Evolutionary conservation across 331 rosid genomes (phyloP), one percentile per base, ranked within the genome.

Genomic region (Prunus yedoensis): DNA sequence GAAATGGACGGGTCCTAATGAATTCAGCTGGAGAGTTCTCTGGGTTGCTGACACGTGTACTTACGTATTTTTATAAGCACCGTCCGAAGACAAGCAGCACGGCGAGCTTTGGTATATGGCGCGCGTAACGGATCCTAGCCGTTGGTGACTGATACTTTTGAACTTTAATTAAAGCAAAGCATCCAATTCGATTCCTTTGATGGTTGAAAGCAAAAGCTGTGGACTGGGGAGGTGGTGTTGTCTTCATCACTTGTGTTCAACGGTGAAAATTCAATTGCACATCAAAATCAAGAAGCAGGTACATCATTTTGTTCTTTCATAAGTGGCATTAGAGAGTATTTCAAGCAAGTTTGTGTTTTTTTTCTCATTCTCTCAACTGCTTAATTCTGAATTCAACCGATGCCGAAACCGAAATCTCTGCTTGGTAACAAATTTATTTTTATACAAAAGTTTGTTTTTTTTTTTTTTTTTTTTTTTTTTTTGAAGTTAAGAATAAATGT

Each of bases 141-240:
- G 66, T 23, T 65, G 47, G 66, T 17, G n/a, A 28, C 8, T 58
- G 43, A 4, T 59, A 58, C 27, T 57, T 61, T 30, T 13, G 13
- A 23, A 27, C 5, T 32, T 15, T 25, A 25, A 9, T 47, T 41
- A 73, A 66, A 15, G 43, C n/a, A 47, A 49, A 49, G 66, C 4
- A 84, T 85, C 82, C 64, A 87, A 88, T 85, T 88, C 81, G 80
- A 84, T 81, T 79, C 80, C 80, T 16, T 35, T 5, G 41, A 35
- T 35, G 41, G 41, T 35, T 46, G 49, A 32, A 64, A 25, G 28
- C 18, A 17, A 68, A 82, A 77, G 68, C 57, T 53, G 71, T 23
- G 70, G 38, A 66, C 66, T 58, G 68, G 47, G 72, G 47, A 70
- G 70, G 56, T 35, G 60, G 73, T 46, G 23, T 1, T 1, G 30